Percentiles rank a stretch among this genome's conserved stretches.
These are phyloP conservation scores for Ceriops tagal DNA, from an alignment of 345 rosid genomes.

Conservation along the genomic window DNA sequence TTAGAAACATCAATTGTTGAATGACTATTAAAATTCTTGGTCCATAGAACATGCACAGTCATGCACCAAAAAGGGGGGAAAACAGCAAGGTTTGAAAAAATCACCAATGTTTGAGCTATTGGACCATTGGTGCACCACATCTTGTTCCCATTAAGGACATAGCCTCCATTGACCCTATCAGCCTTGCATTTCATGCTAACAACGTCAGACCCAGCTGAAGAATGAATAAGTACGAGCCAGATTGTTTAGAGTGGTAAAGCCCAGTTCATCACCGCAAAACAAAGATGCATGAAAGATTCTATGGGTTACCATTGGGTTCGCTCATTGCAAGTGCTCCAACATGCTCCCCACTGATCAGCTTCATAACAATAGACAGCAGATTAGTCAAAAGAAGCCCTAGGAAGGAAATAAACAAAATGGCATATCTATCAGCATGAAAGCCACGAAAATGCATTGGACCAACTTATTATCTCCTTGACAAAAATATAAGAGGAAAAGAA, in stretches of 20 bases:
- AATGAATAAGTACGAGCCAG: slow-evolving; percentile 7
- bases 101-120: slow-evolving; percentile 83
- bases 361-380: slow-evolving; percentile 28
- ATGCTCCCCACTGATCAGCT: slow-evolving; percentile 98
- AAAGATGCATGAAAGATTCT: slow-evolving; percentile 6
- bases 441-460: not conserved
- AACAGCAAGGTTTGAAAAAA: slow-evolving; percentile 1
- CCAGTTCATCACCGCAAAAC: not conserved
- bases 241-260: not conserved
- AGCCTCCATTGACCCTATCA: slow-evolving; percentile 86
- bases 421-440: slow-evolving; percentile 6
- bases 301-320: slow-evolving; percentile 82
- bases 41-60: not conserved
- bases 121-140: slow-evolving; percentile 99
- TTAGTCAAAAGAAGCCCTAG: slow-evolving; percentile 16
- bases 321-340: slow-evolving; percentile 98
- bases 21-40: too few relatives aligned
- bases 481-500: not conserved
- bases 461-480: not conserved
- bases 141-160: slow-evolving; percentile 75
- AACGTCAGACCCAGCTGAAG: slow-evolving; percentile 89
- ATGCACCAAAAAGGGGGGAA: not conserved
- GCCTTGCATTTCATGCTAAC: slow-evolving; percentile 98
- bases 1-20: too few relatives aligned
- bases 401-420: not conserved